These are phyloP conservation scores for Phytophthora quininea DNA, from an alignment of 352 stramenopile species.

Conservation along the genomic window DNA sequence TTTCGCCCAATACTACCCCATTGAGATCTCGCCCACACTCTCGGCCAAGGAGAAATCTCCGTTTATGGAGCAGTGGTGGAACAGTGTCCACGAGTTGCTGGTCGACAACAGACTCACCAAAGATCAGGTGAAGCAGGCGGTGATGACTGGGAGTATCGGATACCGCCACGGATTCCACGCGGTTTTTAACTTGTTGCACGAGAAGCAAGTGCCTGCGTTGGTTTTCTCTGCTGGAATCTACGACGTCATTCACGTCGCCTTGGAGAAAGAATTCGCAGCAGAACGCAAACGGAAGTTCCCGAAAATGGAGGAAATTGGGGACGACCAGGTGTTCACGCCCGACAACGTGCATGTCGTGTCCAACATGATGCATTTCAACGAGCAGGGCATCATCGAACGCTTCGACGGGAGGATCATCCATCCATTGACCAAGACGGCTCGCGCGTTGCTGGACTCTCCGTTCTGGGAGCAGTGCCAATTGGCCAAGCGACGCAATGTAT, in stretches of 20 bases:
- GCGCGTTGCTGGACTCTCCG: conserved; percentile 60
- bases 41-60: conserved; percentile 65
- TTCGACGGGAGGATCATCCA: conserved; percentile 76
- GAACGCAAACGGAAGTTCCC: conserved; percentile 12
- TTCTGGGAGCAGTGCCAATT: conserved; percentile 59
- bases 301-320: not conserved
- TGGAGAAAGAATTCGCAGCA: conserved; percentile 51
- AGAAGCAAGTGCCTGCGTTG: conserved; percentile 49
- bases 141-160: conserved; percentile 36
- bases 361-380: conserved; percentile 80
- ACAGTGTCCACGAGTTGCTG: conserved; percentile 42
- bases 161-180: conserved; percentile 57
- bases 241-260: conserved; percentile 56
- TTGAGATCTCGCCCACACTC: conserved; percentile 65
- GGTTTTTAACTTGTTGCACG: conserved; percentile 45
- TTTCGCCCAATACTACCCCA: conserved; percentile 67
- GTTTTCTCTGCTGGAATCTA: conserved; percentile 66
- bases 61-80: conserved; percentile 73
- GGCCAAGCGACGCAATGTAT: conserved; percentile 66
- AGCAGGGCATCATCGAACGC: conserved; percentile 41
- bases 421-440: conserved; percentile 79
- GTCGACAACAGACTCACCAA: conserved; percentile 54
- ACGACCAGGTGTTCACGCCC: conserved; percentile 20
- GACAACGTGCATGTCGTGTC: conserved; percentile 76
- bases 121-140: conserved; percentile 44